These are phyloP conservation scores for Solanum arcanum DNA, from an alignment of 257 asterid species.

Conservation along the genomic window DNA sequence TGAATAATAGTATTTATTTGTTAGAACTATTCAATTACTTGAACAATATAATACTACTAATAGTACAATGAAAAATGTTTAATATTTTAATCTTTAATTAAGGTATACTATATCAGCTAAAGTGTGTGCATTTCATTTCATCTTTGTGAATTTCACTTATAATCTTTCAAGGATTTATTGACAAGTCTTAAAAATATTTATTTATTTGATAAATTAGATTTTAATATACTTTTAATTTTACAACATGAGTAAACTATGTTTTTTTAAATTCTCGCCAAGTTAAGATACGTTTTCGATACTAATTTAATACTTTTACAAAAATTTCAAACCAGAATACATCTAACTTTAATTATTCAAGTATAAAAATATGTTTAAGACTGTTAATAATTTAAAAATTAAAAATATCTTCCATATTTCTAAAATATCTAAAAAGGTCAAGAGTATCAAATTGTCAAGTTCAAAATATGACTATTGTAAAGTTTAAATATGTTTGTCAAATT, in stretches of 20 bases:
- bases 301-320: fast-evolving
- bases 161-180: too few species aligned
- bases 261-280: too few species aligned
- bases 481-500: too few species aligned
- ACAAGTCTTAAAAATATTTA: too few species aligned
- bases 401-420: too few species aligned
- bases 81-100: neutral
- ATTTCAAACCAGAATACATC: too few species aligned
- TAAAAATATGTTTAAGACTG: too few species aligned
- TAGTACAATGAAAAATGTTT: neutral
- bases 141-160: neutral
- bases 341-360: too few species aligned
- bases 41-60: neutral
- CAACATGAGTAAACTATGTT: too few species aligned
- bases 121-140: neutral
- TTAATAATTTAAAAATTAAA: too few species aligned
- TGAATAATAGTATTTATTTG: too few species aligned
- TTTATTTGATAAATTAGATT: too few species aligned
- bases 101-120: neutral
- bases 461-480: neutral
- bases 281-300: neutral
- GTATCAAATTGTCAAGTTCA: neutral
- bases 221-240: fast-evolving
- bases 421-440: neutral
- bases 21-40: neutral